phyloP scores from a whole-genome alignment of 2,329 filamentous ascomycete genomes.

The Sphaerostilbella broomeana region DNA sequence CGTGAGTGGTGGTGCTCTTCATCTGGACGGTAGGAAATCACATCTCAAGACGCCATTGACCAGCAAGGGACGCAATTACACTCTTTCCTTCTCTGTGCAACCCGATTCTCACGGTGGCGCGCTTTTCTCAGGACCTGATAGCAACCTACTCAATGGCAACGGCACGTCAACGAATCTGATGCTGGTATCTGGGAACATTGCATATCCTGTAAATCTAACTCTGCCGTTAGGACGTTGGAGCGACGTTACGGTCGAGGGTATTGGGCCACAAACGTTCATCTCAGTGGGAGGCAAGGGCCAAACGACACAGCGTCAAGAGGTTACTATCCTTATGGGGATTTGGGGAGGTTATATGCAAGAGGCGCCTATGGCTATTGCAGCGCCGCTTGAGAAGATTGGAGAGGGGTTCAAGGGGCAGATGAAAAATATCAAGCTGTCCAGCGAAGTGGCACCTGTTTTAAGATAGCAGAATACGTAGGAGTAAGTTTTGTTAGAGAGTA shows the following conservation, averaged over 20 bases:
- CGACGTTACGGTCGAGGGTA: slow-evolving; percentile 12
- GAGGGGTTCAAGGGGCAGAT: slow-evolving; percentile 9
- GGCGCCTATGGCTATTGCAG: slow-evolving; percentile 11
- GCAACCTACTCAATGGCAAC: slow-evolving; percentile 11
- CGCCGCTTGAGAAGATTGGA: slow-evolving; percentile 10
- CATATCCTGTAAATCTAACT: slow-evolving; percentile 12
- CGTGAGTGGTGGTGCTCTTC: slow-evolving; percentile 23
- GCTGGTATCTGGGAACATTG: slow-evolving; percentile 11
- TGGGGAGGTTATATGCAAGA: slow-evolving; percentile 12
- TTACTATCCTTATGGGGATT: slow-evolving; percentile 14
- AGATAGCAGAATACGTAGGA: no score
- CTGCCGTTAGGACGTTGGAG: slow-evolving; percentile 13
- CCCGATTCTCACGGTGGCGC: slow-evolving; percentile 9
- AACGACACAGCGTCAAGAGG: slow-evolving; percentile 5
- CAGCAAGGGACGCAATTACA: slow-evolving; percentile 52
- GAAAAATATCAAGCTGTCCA: slow-evolving; percentile 10
- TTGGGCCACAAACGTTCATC: slow-evolving; percentile 9
- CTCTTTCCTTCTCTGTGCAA: slow-evolving; percentile 38
- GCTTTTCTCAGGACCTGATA: slow-evolving; percentile 13
- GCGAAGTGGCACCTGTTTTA: no score
- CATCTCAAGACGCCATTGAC: slow-evolving; percentile 39
- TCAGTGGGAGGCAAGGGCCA: slow-evolving; percentile 1
- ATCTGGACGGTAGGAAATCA: slow-evolving; percentile 30
- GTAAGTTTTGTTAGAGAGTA: no score
- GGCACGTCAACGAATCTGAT: slow-evolving; percentile 11